Conservation (phyloP, 306 rosid species). For the Nissolia schottii region DNA sequence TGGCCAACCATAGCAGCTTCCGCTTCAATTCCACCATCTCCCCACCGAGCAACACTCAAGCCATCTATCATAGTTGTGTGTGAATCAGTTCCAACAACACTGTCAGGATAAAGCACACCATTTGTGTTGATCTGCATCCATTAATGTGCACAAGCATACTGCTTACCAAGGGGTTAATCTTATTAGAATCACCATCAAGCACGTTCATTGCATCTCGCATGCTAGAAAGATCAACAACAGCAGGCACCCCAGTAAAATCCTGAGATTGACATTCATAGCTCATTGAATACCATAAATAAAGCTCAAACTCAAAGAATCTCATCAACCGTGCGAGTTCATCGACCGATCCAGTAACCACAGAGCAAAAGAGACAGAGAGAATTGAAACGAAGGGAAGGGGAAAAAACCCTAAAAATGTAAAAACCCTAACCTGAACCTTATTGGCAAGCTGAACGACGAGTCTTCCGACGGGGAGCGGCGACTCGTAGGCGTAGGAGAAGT, state of each 20-base stretch:
- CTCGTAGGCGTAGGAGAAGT: constrained; percentile 80
- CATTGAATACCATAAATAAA: constrained; percentile 9
- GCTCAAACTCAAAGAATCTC: background rate
- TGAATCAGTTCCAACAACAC: constrained; percentile 96
- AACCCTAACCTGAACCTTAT: constrained; percentile 83
- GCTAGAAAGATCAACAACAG: constrained; percentile 96
- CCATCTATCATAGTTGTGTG: constrained; percentile 99
- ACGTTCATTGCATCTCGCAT: constrained; percentile 97
- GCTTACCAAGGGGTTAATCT: constrained; percentile 91
- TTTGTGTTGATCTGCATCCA: constrained; percentile 43
- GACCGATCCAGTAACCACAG: background rate
- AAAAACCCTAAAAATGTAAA: background rate
- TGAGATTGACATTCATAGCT: constrained; percentile 29
- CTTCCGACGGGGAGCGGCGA: constrained; percentile 91
- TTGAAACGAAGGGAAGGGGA: background rate
- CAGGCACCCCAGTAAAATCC: constrained; percentile 99
- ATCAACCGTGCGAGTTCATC: too few relatives aligned
- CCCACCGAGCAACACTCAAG: constrained; percentile 99
- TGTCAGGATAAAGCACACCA: constrained; percentile 88
- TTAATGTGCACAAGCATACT: background rate
- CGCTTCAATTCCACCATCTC: constrained; percentile 98
- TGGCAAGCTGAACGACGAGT: constrained; percentile 95
- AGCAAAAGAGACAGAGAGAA: too few relatives aligned
- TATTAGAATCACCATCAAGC: constrained; percentile 87
- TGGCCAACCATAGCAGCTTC: constrained; percentile 99